Evolutionary conservation across 2,329 filamentous ascomycete genomes (phyloP), one percentile per base, ranked within the genome.

Genomic region (Fusarium napiforme): DNA sequence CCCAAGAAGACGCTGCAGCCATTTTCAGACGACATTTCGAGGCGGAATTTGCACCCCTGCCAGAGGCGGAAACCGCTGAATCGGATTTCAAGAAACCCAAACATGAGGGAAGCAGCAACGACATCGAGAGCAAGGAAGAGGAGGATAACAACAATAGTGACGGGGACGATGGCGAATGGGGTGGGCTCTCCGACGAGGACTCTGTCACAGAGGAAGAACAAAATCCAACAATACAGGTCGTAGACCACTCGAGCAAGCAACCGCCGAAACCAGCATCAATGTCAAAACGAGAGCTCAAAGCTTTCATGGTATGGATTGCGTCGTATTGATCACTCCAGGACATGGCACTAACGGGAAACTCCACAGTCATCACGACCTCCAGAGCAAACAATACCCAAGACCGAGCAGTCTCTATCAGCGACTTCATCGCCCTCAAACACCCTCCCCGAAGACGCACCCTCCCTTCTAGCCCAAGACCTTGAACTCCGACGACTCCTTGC

Each of bases 21-120:
- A 88, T 95, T 65, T 93, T 99, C 78, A 91, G 91, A 65, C 90
- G 90, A 75, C 93, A 96, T 80, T 98, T 98, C 79, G 96, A 98
- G 83, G 90, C 93, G 34, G 91, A 93, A 79, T 98, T 98, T 84
- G 89, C 91, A 79, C 94, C 96, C 14, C 82, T 97, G 43, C 86
- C 86, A 45, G 67, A 69, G 52, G 47, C 73, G 47, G 70, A 74
- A 73, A 71, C 72, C 72, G 46, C 70, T 74, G 73, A 75, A 58
- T 60, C 60, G 67, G 78, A 26, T 79, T 79, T 23, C 77, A 71
- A 63, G 39, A 58, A 70, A 36, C 81, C 45, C 78, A 79, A 62
- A 16, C 78, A 81, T 6, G 78, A 65, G n/a, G 42, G 64, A 21
- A 67, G 77, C 18, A 62, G 64, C 34, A 68, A 79, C 26, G 69